phyloP scores from a whole-genome alignment of 139 green algal genomes.

The Picochlorum sp. region DNA sequence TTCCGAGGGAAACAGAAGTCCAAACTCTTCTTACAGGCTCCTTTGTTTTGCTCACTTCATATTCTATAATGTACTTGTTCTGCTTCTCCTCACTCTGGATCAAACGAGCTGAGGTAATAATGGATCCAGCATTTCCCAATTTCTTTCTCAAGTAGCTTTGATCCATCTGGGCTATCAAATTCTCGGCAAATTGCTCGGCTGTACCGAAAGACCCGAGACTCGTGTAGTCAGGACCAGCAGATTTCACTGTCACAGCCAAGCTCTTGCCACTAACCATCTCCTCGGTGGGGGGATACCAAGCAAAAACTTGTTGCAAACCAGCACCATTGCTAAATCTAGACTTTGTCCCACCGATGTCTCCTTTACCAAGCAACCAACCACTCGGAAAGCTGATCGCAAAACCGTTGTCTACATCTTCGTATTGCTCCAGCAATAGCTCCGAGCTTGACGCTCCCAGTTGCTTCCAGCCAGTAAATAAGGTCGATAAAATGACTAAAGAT shows the following conservation, averaged over 20 bases:
- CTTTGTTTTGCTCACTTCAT: conserved; percentile 2
- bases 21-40: not conserved
- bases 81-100: conserved; percentile 4
- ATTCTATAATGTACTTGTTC: conserved; percentile 5
- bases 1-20: conserved; percentile 12
- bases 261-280: no score
- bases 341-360: not conserved
- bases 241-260: conserved; percentile 4
- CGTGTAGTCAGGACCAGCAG: conserved; percentile 14
- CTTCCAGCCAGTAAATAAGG: no score
- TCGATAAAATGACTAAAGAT: no score
- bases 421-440: not conserved
- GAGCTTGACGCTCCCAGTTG: not conserved
- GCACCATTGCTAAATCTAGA: conserved; percentile 18
- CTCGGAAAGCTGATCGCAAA: not conserved
- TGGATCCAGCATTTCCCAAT: not conserved
- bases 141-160: conserved; percentile 2
- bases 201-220: conserved; percentile 9
- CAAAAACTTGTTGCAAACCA: conserved; percentile 16
- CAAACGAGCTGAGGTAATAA: conserved; percentile 7
- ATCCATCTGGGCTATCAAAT: conserved; percentile 17
- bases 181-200: conserved; percentile 1
- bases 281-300: conserved; percentile 8
- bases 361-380: not conserved
- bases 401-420: not conserved